Evolutionary conservation across 2,329 filamentous ascomycete species (phyloP).

Genomic region (Exophiala aquamarina): DNA sequence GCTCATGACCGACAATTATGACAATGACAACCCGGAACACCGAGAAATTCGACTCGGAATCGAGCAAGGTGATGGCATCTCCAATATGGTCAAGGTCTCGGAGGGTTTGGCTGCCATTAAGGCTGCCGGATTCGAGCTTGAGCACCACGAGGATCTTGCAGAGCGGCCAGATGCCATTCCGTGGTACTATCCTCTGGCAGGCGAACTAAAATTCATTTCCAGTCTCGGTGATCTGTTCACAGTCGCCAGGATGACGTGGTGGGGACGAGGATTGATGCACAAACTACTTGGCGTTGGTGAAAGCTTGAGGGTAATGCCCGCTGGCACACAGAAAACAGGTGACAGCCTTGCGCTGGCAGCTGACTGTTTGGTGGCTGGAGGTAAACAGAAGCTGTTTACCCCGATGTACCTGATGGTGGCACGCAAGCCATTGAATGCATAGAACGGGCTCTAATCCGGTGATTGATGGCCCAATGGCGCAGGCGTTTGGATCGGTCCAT

Average conservation of each 20-base stretch:
- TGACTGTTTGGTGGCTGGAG: slow-evolving; percentile 84
- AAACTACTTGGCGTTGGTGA: slow-evolving; percentile 76
- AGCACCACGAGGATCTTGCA: slow-evolving; percentile 84
- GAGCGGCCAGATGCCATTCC: slow-evolving; percentile 71
- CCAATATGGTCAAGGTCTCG: slow-evolving; percentile 89
- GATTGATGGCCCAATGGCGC: no score
- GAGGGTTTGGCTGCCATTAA: slow-evolving; percentile 82
- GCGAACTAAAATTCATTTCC: slow-evolving; percentile 80
- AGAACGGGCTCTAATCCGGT: background rate
- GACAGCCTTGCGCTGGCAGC: slow-evolving; percentile 80
- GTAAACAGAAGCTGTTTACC: slow-evolving; percentile 87
- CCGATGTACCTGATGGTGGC: slow-evolving; percentile 98
- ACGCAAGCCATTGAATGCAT: slow-evolving; percentile 64
- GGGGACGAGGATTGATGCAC: slow-evolving; percentile 74
- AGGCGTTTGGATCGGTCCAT: no score
- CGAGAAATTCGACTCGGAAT: slow-evolving; percentile 90
- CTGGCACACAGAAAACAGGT: slow-evolving; percentile 90
- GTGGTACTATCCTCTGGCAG: slow-evolving; percentile 92
- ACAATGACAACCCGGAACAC: slow-evolving; percentile 83
- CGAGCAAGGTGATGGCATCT: slow-evolving; percentile 93
- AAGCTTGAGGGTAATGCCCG: slow-evolving; percentile 70
- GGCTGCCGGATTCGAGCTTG: slow-evolving; percentile 79
- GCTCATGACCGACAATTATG: slow-evolving; percentile 96
- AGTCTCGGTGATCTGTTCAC: slow-evolving; percentile 71
- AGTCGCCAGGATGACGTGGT: slow-evolving; percentile 84